A percentile compares a stretch with the other conserved stretches of the same genome.
Conservation (phyloP, 495 filamentous ascomycete species). For the Achaetomiella virescens region DNA sequence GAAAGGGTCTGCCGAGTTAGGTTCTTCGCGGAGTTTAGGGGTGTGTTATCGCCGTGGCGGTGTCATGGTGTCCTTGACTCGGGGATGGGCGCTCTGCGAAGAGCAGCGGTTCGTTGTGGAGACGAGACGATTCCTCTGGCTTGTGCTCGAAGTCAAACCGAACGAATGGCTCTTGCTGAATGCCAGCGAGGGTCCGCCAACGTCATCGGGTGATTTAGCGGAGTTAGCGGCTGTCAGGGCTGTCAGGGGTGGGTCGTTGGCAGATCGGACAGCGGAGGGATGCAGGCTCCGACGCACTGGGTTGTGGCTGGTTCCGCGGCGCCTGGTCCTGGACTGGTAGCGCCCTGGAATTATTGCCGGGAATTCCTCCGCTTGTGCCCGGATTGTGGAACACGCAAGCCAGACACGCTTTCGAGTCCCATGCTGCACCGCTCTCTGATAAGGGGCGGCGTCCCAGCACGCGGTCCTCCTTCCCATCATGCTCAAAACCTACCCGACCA, state of each 20-base stretch:
- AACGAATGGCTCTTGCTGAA: too few species aligned
- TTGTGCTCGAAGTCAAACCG: background rate
- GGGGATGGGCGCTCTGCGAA: background rate
- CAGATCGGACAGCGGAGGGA: conserved; percentile 22
- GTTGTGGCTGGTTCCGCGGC: too few species aligned
- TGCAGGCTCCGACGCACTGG: conserved; percentile 21
- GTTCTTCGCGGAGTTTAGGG: background rate
- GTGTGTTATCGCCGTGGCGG: conserved; percentile 1
- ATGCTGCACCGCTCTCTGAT: conserved; percentile 5
- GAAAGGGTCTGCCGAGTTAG: background rate
- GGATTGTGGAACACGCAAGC: background rate
- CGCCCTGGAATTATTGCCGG: background rate
- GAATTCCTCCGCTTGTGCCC: background rate
- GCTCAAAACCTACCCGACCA: conserved; percentile 26
- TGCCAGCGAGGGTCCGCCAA: background rate
- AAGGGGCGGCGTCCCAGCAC: conserved; percentile 20
- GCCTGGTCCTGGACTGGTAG: too few species aligned
- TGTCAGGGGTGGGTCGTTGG: background rate
- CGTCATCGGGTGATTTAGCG: conserved; percentile 5
- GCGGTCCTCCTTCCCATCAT: conserved; percentile 14
- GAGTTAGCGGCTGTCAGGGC: too few species aligned
- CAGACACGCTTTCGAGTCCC: background rate
- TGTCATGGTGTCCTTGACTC: background rate
- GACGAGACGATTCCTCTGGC: background rate
- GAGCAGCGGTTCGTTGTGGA: background rate